Evolutionary conservation across 1,284 basidiomycete species (phyloP).

Genomic region (Sporisorium scitamineum): DNA sequence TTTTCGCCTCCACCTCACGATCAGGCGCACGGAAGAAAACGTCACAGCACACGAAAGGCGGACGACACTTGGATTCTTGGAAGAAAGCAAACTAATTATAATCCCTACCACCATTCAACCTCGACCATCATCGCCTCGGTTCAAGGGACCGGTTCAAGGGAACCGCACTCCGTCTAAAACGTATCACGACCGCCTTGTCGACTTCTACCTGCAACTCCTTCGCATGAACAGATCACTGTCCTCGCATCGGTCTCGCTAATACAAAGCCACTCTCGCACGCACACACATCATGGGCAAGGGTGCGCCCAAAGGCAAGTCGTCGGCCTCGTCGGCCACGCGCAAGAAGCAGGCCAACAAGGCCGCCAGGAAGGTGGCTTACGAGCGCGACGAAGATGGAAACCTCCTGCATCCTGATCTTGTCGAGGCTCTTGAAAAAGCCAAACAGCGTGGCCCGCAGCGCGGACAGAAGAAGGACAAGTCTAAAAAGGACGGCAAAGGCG

Average conservation of each 20-base stretch:
- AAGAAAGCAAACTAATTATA: background rate
- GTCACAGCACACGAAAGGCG: slow-evolving; percentile 18
- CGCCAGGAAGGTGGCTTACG: slow-evolving; percentile 57
- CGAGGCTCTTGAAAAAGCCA: slow-evolving; percentile 34
- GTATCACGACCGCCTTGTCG: background rate
- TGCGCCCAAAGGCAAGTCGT: slow-evolving; percentile 62
- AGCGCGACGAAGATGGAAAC: slow-evolving; percentile 44
- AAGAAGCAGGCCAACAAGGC: slow-evolving; percentile 68
- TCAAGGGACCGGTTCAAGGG: background rate
- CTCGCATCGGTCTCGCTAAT: background rate
- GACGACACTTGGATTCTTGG: background rate
- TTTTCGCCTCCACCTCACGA: slow-evolving; percentile 21
- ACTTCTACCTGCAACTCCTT: background rate
- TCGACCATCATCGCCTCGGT: background rate
- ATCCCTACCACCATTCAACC: background rate
- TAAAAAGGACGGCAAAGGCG: slow-evolving; percentile 52
- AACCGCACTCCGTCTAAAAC: background rate
- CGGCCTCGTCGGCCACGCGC: slow-evolving; percentile 65
- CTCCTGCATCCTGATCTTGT: slow-evolving; percentile 31
- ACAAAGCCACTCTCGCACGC: background rate
- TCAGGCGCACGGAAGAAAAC: slow-evolving; percentile 3
- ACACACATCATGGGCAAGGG: slow-evolving; percentile 36
- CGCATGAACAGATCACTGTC: background rate
- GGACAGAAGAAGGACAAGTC: slow-evolving; percentile 64
- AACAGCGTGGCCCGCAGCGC: slow-evolving; percentile 38